Evolutionary conservation across 768 basidiomycete species (phyloP).

Genomic region (Boletus sp.): DNA sequence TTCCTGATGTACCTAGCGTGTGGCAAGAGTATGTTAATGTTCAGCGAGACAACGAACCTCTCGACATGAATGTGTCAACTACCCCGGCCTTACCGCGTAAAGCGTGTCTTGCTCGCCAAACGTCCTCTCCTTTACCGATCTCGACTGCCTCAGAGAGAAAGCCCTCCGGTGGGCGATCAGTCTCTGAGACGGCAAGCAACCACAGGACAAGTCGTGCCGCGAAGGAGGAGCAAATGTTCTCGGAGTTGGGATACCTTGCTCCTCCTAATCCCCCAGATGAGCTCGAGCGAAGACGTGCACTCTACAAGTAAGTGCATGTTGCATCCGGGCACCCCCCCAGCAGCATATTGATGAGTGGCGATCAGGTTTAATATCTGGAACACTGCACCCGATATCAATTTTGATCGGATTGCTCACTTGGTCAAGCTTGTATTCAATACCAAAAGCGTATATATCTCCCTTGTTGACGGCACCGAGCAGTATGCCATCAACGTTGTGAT

Average conservation of each 20-base stretch:
- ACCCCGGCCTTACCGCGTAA: slow-evolving; percentile 51
- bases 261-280: slow-evolving; percentile 88
- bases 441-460: slow-evolving; percentile 75
- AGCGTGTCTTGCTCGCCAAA: slow-evolving; percentile 56
- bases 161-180: slow-evolving; percentile 31
- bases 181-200: slow-evolving; percentile 32
- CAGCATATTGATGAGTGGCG: not conserved
- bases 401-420: slow-evolving; percentile 90
- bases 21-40: slow-evolving; percentile 28
- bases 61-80: slow-evolving; percentile 33
- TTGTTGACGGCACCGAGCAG: slow-evolving; percentile 85
- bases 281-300: slow-evolving; percentile 71
- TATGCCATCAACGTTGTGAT: slow-evolving; percentile 36
- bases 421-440: slow-evolving; percentile 92
- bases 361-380: slow-evolving; percentile 85
- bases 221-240: slow-evolving; percentile 68
- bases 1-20: slow-evolving; percentile 16
- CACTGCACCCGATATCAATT: slow-evolving; percentile 82
- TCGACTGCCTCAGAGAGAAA: slow-evolving; percentile 33
- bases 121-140: slow-evolving; percentile 60
- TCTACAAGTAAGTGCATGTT: slow-evolving; percentile 64
- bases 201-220: slow-evolving; percentile 46
- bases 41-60: slow-evolving; percentile 26
- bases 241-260: slow-evolving; percentile 62
- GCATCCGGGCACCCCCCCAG: not conserved